Evolutionary conservation across 2,329 filamentous ascomycete genomes (phyloP), one percentile per base, ranked within the genome.

Genomic region (Cylindrodendrum hubeiense): DNA sequence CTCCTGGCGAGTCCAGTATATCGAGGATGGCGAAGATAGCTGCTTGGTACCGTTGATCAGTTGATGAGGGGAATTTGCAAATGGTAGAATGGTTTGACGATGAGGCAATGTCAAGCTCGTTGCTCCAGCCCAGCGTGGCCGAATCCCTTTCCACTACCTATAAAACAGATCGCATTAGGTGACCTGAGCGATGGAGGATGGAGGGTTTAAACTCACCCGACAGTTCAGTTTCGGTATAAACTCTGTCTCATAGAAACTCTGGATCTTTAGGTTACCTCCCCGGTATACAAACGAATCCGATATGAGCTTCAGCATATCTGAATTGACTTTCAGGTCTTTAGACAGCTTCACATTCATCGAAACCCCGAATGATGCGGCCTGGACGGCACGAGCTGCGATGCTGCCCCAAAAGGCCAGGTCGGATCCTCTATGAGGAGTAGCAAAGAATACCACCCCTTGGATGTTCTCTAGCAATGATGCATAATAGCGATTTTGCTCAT

Each of bases 231-330:
- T 24, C 3, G 30, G 33, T 33, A 54, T 54, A n/a, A 54, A 41
- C 8, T 54, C 51, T 5, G 34, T 54, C 34, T 54, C 51, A 37
- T 54, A 54, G 34, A 54, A 54, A 37, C 51, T 54, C 13, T n/a
- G 21, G 13, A 54, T 17, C 22, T 43, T 54, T 33, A 54, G 43
- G 51, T 54, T 19, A n/a, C 34, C 33, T 24, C 28, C 34, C 6
- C 33, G 30, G 34, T 37, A 24, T 2, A 24, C 34, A 43, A 54
- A 54, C 4, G 51, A 54, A 19, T 54, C 34, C 9, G 51, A 54
- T 12, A 43, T 37, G 17, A 15, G 17, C 34, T 43, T 43, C 2
- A 54, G 34, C 9, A 54, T 24, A 1, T 54, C 34, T 17, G 51
- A 37, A 17, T 43, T 54, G 51, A 39, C 33, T 19, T 43, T 39